phyloP scores from a whole-genome alignment of 352 stramenopile genomes.

The Halophytophthora polymorphica region DNA sequence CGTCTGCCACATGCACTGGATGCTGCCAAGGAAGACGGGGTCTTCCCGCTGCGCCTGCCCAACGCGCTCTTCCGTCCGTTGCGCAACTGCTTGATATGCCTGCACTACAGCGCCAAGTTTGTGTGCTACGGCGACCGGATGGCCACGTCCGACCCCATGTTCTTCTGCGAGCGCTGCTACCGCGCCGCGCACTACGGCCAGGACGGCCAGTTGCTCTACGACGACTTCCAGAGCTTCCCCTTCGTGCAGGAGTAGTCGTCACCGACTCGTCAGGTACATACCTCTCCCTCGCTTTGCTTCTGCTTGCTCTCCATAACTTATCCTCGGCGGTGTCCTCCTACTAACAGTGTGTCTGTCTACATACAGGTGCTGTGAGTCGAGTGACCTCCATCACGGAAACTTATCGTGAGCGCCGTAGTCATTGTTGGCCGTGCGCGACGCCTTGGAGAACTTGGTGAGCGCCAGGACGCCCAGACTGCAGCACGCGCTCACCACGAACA shows the following conservation, averaged over 20 bases:
- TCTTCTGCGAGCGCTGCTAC: slow-evolving; percentile 77
- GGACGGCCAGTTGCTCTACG: slow-evolving; percentile 52
- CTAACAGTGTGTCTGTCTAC: slow-evolving; percentile 10
- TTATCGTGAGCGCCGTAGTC: slow-evolving; percentile 79
- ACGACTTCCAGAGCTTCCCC: slow-evolving; percentile 70
- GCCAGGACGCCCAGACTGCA: slow-evolving; percentile 56
- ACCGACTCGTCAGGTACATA: too few relatives aligned
- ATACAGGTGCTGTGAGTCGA: not conserved
- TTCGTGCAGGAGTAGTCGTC: slow-evolving; percentile 75
- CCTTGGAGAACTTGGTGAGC: slow-evolving; percentile 77
- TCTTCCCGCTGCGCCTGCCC: slow-evolving; percentile 64
- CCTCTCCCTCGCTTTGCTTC: too few relatives aligned
- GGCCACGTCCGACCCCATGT: slow-evolving; percentile 65
- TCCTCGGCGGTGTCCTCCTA: slow-evolving; percentile 23
- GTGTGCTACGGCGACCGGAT: slow-evolving; percentile 77
- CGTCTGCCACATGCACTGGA: slow-evolving; percentile 57
- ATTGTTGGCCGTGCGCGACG: slow-evolving; percentile 66
- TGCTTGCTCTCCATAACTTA: slow-evolving; percentile 11
- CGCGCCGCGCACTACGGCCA: slow-evolving; percentile 56
- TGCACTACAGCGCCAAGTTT: slow-evolving; percentile 75
- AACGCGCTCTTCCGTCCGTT: slow-evolving; percentile 43
- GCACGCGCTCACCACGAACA: slow-evolving; percentile 76
- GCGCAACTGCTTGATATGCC: slow-evolving; percentile 71
- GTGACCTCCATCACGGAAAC: slow-evolving; percentile 49
- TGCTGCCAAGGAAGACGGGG: slow-evolving; percentile 16